These are phyloP conservation scores for Penicillium nordicum DNA, from an alignment of 2,329 filamentous ascomycete species.

Conservation along the genomic window DNA sequence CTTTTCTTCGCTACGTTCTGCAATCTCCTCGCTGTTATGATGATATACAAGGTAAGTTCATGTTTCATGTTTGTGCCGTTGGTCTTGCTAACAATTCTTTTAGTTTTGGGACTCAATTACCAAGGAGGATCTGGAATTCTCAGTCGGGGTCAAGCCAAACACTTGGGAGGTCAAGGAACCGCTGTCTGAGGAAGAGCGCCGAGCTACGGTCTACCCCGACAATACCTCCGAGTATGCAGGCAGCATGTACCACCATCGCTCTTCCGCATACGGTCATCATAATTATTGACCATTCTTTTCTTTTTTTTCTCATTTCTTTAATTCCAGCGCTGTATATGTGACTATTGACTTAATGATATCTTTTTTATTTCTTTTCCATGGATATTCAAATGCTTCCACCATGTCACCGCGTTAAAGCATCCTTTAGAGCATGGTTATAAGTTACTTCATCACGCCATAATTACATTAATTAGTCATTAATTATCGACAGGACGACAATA, in stretches of 20 bases:
- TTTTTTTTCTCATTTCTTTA: not conserved
- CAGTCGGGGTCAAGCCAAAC: slow-evolving; percentile 88
- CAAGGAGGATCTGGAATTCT: slow-evolving; percentile 96
- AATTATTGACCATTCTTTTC: slow-evolving; percentile 28
- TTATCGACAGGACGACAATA: not conserved
- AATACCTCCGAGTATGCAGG: slow-evolving; percentile 44
- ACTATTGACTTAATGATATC: slow-evolving; percentile 15
- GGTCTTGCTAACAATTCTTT: slow-evolving; percentile 27
- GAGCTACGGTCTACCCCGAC: slow-evolving; percentile 68
- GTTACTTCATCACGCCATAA: not conserved
- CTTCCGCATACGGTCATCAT: slow-evolving; percentile 38
- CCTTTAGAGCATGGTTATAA: not conserved
- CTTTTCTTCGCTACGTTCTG: slow-evolving; percentile 91
- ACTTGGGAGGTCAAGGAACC: slow-evolving; percentile 98
- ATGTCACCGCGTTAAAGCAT: not conserved
- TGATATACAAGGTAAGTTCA: slow-evolving; percentile 86
- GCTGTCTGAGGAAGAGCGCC: slow-evolving; percentile 74
- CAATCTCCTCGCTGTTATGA: slow-evolving; percentile 95
- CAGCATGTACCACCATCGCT: slow-evolving; percentile 44
- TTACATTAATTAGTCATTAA: not conserved
- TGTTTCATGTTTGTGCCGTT: not conserved
- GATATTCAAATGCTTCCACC: not conserved
- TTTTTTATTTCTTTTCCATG: slow-evolving; percentile 6
- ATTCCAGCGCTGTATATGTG: slow-evolving; percentile 13
- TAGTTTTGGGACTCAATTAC: slow-evolving; percentile 99